Evolutionary conservation across 2,329 filamentous ascomycete species (phyloP), one percentile per base, ranked within the genome.

Genomic region (Claviceps purpurea): DNA sequence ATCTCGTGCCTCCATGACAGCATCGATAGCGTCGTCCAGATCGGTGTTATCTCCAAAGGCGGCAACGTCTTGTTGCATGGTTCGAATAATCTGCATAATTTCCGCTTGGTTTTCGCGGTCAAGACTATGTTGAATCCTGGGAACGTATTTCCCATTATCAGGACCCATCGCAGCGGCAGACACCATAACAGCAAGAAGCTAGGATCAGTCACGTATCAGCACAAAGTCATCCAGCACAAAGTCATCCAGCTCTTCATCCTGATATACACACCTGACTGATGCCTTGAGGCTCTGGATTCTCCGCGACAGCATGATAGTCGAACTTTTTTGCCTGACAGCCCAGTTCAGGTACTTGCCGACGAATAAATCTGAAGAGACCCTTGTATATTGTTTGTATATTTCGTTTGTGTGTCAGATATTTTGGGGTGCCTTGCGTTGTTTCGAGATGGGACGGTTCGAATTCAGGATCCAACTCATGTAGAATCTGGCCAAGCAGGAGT

Each of bases 101-200:
- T 73, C 69, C 42, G 65, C 64, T 56, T 76, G 73, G 10, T 67
- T 67, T 11, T 67, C 62, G 30, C 64, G 64, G 56, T 75, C 72
- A 30, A 76, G 63, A 38, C 61, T 62, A 48, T 64, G 62, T 53
- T 68, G 67, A 41, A 78, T 72, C 22, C 65, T 64, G 7, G 63
- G 64, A 45, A 84, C 72, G 60, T 81, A 82, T 59, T 69, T 69
- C 38, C 72, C 70, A 52, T 74, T 74, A 51, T 79, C 75, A 26
- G 78, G 74, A 13, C 80, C 81, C 61, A 76, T 74, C 56, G 82
- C 76, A 26, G 79, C 79, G n/a, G 82, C 68, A 14, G 65, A 75
- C 22, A 85, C 70, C 62, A 85, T 74, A 52, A 85, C 71, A 54
- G 79, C 79, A 43, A 85, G 69, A 49, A 85, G 70, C 70, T 84